Conservation (phyloP, 225 moss, liverwort and hornwort species). For the Straminergon stramineum region DNA sequence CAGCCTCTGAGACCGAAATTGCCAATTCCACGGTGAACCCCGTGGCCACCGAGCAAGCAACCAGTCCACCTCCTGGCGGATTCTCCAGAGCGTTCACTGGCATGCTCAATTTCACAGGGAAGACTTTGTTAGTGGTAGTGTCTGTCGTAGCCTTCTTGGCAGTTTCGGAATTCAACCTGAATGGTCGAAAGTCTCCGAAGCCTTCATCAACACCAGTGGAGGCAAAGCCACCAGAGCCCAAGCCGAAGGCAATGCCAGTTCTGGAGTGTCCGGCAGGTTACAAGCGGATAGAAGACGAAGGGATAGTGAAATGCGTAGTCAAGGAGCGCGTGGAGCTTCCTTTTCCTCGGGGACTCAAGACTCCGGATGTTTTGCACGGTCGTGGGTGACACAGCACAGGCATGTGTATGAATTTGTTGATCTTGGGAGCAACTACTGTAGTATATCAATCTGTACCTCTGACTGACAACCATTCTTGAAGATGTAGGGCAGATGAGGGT, state of each 20-base stretch:
- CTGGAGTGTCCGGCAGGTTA: constrained; percentile 48
- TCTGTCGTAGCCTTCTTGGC: constrained; percentile 56
- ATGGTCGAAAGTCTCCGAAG: constrained; percentile 1
- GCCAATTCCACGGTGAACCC: neutral
- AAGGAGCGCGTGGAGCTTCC: constrained; percentile 94
- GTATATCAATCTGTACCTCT: neutral
- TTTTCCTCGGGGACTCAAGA: constrained; percentile 55
- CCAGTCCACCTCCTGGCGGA: neutral
- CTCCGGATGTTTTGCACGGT: constrained; percentile 82
- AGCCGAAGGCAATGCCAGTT: constrained; percentile 5
- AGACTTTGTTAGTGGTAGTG: constrained; percentile 51
- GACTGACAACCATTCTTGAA: constrained; percentile 1
- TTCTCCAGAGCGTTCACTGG: constrained; percentile 1
- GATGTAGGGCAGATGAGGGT: neutral
- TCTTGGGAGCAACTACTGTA: constrained; percentile 4
- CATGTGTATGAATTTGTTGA: neutral
- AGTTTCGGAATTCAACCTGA: constrained; percentile 34
- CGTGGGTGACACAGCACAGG: constrained; percentile 43
- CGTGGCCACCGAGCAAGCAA: neutral
- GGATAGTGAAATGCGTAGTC: constrained; percentile 60
- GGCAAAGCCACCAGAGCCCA: neutral
- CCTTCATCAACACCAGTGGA: neutral
- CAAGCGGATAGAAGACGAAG: constrained; percentile 72
- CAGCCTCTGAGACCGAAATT: neutral
- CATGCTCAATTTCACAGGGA: constrained; percentile 32